Percentiles rank a stretch among this genome's conserved stretches.
Evolutionary conservation across 495 filamentous ascomycete genomes (phyloP).

Genomic region (Annulohypoxylon moriforme): DNA sequence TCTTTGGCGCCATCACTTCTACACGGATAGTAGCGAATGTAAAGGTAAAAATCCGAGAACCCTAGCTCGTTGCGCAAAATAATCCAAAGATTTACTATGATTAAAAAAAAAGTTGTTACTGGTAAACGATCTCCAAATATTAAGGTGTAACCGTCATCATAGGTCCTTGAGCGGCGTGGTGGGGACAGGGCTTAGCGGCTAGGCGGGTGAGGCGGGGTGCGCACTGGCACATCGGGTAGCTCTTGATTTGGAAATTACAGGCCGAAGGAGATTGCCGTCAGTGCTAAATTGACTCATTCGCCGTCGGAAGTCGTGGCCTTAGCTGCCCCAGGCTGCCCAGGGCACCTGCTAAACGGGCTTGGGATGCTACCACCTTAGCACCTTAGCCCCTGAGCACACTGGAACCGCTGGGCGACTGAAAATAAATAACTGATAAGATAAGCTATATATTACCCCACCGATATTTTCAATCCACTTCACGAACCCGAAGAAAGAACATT

Average conservation of each 20-base stretch:
- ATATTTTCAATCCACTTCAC: constrained; percentile 31
- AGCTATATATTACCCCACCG: constrained; percentile 18
- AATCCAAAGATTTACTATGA: constrained; percentile 5
- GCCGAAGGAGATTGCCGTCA: no score
- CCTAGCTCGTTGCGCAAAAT: not conserved
- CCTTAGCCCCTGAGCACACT: not conserved
- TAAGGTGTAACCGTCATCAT: constrained; percentile 20
- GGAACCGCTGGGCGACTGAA: not conserved
- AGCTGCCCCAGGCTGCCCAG: not conserved
- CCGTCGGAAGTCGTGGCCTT: constrained; percentile 8
- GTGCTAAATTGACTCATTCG: constrained; percentile 21
- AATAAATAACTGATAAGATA: constrained; percentile 28
- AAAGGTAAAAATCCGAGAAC: not conserved
- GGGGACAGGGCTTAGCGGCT: constrained; percentile 36
- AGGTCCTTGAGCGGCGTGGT: constrained; percentile 12
- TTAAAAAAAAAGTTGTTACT: constrained; percentile 33
- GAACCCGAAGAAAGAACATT: constrained; percentile 9
- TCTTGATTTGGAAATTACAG: constrained; percentile 1
- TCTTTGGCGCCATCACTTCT: constrained; percentile 76
- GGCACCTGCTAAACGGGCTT: not conserved
- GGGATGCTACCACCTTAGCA: not conserved
- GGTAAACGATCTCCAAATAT: constrained; percentile 24
- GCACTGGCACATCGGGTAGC: not conserved
- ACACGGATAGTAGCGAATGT: constrained; percentile 6
- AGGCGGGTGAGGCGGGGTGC: constrained; percentile 23